Evolutionary conservation across 768 basidiomycete genomes (phyloP).

Genomic region (Leccinum aurantiacum): DNA sequence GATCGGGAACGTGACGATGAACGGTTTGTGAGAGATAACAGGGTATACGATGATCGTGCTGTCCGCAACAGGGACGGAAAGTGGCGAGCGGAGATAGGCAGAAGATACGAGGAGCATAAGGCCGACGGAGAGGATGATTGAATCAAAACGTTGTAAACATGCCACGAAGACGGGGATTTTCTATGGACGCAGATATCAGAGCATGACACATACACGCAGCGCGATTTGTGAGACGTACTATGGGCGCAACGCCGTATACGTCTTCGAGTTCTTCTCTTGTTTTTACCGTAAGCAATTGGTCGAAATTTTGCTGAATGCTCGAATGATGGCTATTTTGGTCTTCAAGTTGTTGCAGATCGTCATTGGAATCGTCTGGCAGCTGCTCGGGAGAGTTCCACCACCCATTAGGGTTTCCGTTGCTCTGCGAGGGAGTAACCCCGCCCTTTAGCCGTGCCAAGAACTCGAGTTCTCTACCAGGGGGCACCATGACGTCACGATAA

Average conservation of each 20-base stretch:
- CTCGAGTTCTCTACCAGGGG: conserved; percentile 41
- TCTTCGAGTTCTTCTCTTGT: conserved; percentile 75
- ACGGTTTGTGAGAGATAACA: conserved; percentile 32
- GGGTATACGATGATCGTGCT: conserved; percentile 16
- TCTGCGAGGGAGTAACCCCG: conserved; percentile 4
- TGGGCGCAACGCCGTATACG: conserved; percentile 75
- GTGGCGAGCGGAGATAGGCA: conserved; percentile 57
- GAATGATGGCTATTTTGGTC: conserved; percentile 22
- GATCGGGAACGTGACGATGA: conserved; percentile 43
- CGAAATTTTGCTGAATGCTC: conserved; percentile 65
- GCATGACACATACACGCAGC: background rate
- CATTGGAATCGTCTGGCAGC: conserved; percentile 9
- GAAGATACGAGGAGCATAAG: conserved; percentile 52
- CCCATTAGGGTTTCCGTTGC: conserved; percentile 9
- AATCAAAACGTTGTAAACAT: conserved; percentile 73
- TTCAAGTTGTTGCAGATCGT: conserved; percentile 23
- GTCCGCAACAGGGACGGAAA: conserved; percentile 35
- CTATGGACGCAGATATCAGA: conserved; percentile 35
- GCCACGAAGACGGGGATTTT: conserved; percentile 78
- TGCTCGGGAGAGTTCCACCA: conserved; percentile 15
- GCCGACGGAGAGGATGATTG: conserved; percentile 68
- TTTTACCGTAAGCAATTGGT: conserved; percentile 61
- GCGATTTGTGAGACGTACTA: conserved; percentile 49
- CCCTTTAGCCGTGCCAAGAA: conserved; percentile 34
- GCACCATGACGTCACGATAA: conserved; percentile 69